A percentile compares a stretch with the other conserved stretches of the same genome.
Conservation (phyloP, 148 eudicot genomes). For the Camellia japonica region DNA sequence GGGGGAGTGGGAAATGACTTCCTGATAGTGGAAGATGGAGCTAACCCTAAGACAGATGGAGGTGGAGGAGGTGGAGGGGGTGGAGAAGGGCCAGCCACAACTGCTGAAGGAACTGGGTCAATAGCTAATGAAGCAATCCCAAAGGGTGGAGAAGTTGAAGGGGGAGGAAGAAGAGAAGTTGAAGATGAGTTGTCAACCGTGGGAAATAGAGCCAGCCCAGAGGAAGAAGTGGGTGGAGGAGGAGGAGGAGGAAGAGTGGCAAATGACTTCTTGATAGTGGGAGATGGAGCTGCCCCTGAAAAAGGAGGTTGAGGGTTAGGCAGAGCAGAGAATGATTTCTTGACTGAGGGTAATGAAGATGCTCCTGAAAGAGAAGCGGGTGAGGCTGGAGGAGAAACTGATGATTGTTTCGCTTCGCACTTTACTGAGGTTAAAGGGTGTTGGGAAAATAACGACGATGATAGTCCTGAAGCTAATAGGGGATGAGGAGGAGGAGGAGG, state of each 20-base stretch:
- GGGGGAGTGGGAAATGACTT: constrained; percentile 22
- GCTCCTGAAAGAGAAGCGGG: constrained; percentile 21
- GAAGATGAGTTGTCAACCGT: constrained; percentile 12
- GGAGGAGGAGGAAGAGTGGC: constrained; percentile 28
- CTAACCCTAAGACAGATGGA: constrained; percentile 19
- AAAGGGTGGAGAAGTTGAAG: constrained; percentile 35
- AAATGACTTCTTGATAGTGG: constrained; percentile 13
- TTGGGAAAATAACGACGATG: not conserved
- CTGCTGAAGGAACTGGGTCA: constrained; percentile 33
- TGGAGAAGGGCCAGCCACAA: constrained; percentile 24
- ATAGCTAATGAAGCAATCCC: constrained; percentile 9
- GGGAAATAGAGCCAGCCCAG: not conserved
- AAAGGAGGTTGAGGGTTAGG: constrained; percentile 24
- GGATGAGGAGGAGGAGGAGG: constrained; percentile 21
- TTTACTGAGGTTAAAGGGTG: constrained; percentile 10
- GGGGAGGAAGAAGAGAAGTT: constrained; percentile 33
- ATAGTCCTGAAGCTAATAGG: not conserved
- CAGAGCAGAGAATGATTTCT: constrained; percentile 8
- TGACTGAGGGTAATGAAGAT: constrained; percentile 10
- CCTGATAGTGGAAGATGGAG: constrained; percentile 8
- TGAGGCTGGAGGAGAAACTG: constrained; percentile 13
- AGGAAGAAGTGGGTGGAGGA: constrained; percentile 5
- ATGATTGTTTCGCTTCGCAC: not conserved
- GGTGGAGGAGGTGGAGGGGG: constrained; percentile 39
- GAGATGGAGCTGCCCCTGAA: not conserved